Evolutionary conservation across 169 alveolate species (phyloP).

Genomic region (Eimeria maxima): DNA sequence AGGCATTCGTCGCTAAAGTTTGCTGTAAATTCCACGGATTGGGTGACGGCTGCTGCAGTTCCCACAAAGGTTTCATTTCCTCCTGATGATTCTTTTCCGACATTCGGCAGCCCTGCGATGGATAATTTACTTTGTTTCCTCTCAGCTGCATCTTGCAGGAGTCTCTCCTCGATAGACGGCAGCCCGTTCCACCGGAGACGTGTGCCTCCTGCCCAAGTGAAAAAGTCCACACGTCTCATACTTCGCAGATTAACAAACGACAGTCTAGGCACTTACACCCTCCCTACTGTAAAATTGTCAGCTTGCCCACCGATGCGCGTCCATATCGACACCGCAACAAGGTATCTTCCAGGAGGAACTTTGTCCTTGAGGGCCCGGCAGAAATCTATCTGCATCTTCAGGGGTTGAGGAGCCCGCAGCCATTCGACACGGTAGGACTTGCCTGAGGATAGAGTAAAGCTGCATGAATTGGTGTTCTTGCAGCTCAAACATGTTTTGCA

Average conservation of each 20-base stretch:
- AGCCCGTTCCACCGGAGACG: slow-evolving; percentile 71
- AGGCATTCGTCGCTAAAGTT: slow-evolving; percentile 47
- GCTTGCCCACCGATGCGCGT: slow-evolving; percentile 80
- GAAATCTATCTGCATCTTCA: slow-evolving; percentile 84
- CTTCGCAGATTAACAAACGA: neutral
- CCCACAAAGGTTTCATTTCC: slow-evolving; percentile 9
- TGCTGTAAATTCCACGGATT: slow-evolving; percentile 17
- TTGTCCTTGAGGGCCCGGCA: slow-evolving; percentile 89
- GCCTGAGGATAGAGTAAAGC: slow-evolving; percentile 37
- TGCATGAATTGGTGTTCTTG: neutral
- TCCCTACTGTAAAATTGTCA: neutral
- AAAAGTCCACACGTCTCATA: neutral
- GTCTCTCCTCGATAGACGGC: neutral
- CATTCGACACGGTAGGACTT: slow-evolving; percentile 80
- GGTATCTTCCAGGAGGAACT: slow-evolving; percentile 87
- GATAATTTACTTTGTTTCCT: neutral
- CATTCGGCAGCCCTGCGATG: neutral
- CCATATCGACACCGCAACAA: slow-evolving; percentile 84
- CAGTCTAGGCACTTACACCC: neutral
- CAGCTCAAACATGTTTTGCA: neutral
- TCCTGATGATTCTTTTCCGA: neutral
- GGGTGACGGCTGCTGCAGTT: slow-evolving; percentile 44
- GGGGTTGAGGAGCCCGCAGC: slow-evolving; percentile 82
- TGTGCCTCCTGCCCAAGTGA: slow-evolving; percentile 30
- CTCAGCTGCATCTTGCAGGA: neutral